phyloP scores from a whole-genome alignment of 179 eudicot genomes.

The Heliamphora pulchella region DNA sequence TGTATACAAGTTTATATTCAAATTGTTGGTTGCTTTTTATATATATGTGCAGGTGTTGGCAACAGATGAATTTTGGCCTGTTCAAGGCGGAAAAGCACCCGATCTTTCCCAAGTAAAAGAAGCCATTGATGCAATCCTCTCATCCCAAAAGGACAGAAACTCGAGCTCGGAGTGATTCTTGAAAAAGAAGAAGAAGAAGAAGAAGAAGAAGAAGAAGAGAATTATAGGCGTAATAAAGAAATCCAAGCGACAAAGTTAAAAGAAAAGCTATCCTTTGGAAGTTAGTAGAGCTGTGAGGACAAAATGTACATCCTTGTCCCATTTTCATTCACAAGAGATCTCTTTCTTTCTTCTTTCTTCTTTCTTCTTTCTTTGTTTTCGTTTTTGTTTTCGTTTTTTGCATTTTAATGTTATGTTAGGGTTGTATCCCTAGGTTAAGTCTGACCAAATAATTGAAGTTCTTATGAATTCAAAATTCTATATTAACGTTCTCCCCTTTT shows the following conservation, averaged over 20 bases:
- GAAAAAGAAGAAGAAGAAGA: background rate
- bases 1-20: too few relatives aligned
- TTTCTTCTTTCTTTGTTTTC: background rate
- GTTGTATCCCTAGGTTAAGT: background rate
- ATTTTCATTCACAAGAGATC: background rate
- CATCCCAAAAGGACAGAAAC: constrained; percentile 50
- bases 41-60: constrained; percentile 46
- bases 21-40: background rate
- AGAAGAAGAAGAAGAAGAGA: background rate
- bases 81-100: constrained; percentile 76
- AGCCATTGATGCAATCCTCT: constrained; percentile 83
- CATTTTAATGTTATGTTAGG: constrained; percentile 1
- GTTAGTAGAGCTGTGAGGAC: background rate
- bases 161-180: constrained; percentile 32
- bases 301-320: background rate
- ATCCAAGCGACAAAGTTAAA: background rate
- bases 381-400: background rate
- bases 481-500: background rate
- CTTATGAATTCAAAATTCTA: background rate
- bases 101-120: constrained; percentile 84
- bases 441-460: constrained; percentile 8
- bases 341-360: background rate
- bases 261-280: constrained; percentile 13
- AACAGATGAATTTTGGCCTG: constrained; percentile 90
- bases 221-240: background rate